Base-by-base conservation (phyloP, 164 flowering plant species). In the Magnolia officinalis region DNA sequence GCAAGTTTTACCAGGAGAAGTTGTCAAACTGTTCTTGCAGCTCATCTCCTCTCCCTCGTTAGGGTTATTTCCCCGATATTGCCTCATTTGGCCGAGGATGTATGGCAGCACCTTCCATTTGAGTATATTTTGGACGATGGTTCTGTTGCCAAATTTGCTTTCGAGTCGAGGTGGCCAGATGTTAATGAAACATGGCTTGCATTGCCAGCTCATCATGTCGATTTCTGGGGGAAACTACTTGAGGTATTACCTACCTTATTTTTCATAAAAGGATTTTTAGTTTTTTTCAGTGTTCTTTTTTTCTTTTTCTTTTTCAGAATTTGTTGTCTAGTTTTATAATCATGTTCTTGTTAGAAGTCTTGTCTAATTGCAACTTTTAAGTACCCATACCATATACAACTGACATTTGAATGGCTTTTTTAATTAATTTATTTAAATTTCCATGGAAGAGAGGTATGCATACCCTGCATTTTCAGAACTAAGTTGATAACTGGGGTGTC, bases 71-170 rank as follows among this genome's bases (percentile, higher is more conserved):
- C 98, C 82, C 99, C 99, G 50, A 89, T 96, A 73, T 78, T 93
- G 82, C 99, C 98, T 70, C 99, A 96, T 87, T 85, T 96, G 80
- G 96, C 97, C 11, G 98, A 96, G 83, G 99, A 96, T 84, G 96
- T 85, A 19, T 96, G 98, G 98, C 99, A 92, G 79, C 83, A 90
- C 75, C 97, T 93, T 78, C 97, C 99, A 18, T 96, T 96, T 81
- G 85, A 85, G 72, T 85, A 86, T 79, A 75, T 84, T 2, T 51
- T 50, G 7, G 85, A 86, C 72, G 91, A 90, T 80, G 94, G 95
- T 59, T 85, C 89, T 50, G 63, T 80, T n/a, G 93, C 95, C 31
- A 85, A 88, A 77, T 96, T 83, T 82, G 90, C 94, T 74, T 94
- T 94, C 67, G 97, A 96, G 84, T 84, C 96, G 63, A 85, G 87